Percentiles rank a stretch among this genome's conserved stretches.
Evolutionary conservation across 139 green algal species (phyloP).

Genomic region (Ettlia oleoabundans): DNA sequence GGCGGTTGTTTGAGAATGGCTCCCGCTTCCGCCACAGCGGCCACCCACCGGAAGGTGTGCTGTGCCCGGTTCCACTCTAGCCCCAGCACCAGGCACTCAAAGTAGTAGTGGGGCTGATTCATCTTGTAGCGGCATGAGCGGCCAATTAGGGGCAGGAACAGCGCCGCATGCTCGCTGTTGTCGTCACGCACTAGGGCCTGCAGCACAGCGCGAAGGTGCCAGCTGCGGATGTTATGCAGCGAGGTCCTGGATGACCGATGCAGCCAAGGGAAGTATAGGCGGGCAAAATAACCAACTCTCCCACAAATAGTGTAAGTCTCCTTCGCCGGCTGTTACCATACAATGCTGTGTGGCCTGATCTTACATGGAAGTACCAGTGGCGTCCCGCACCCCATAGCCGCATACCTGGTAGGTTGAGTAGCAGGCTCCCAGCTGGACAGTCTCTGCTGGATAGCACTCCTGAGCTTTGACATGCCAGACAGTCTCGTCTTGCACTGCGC

Average conservation of each 20-base stretch:
- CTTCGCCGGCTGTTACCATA: too few species aligned
- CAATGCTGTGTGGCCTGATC: too few species aligned
- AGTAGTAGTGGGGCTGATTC: neutral
- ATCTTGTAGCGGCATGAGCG: slow-evolving; percentile 10
- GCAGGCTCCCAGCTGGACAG: neutral
- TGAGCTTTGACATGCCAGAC: slow-evolving; percentile 14
- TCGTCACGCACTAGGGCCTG: slow-evolving; percentile 13
- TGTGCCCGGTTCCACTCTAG: slow-evolving; percentile 17
- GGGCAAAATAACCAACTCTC: too few species aligned
- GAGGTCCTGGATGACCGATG: too few species aligned
- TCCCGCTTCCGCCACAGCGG: too few species aligned
- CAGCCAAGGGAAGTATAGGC: too few species aligned
- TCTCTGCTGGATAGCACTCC: neutral
- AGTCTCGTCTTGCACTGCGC: neutral
- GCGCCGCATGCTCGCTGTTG: slow-evolving; percentile 16
- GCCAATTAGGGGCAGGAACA: neutral
- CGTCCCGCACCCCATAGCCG: too few species aligned
- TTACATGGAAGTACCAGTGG: too few species aligned
- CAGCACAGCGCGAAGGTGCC: too few species aligned
- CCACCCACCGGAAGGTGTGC: neutral
- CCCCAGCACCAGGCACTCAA: slow-evolving; percentile 20
- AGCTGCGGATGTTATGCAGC: too few species aligned
- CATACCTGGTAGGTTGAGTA: neutral
- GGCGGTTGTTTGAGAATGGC: too few species aligned
- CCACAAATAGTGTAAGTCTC: too few species aligned